Evolutionary conservation across 305 asterid genomes (phyloP), one percentile per base, ranked within the genome.

Genomic region (Rubia tinctorum): DNA sequence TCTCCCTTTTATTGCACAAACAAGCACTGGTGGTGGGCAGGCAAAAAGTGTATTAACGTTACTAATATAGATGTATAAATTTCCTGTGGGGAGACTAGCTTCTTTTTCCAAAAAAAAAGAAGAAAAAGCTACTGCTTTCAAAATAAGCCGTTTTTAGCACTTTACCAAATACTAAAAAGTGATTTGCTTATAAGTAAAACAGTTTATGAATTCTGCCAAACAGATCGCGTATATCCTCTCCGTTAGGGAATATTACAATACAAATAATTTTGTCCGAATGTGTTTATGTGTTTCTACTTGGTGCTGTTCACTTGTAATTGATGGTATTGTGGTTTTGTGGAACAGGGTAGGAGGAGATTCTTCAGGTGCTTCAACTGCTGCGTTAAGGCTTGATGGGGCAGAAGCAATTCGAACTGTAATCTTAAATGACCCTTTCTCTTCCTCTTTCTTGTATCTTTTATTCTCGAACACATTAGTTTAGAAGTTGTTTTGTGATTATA

Each of bases 361-460:
- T 89, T 91, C 78, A 84, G 92, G 75, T 93, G 80, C 86, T 91
- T 93, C 79, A 93, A 87, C 82, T 93, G 98, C 82, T 91, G 91
- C 56, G 90, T 82, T 68, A 91, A 87, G 71, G 94, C 95, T 51
- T 91, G 74, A 86, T 17, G 40, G 6, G 67, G 68, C 66, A 30
- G 60, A 69, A 65, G 60, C 22, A 18, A 53, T 53, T 18, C 4
- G 3, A 53, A 17, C 60, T 17, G 59, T 53, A 17, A 53, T 53
- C 59, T 53, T 53, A 17, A 53, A 18, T 15, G 20, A 43, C 47
- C 9, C 39, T 4, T 3, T 30, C 34, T 34, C 39, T 34, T 34
- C 39, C 39, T 34, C 39, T 34, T 34, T 34, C 39, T 34, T 51
- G 59, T 51, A 51, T 6, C 60, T 18, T 53, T 53, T 18, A 53